Conservation (phyloP, 306 rosid genomes). For the Ammopiptanthus mongolicus region DNA sequence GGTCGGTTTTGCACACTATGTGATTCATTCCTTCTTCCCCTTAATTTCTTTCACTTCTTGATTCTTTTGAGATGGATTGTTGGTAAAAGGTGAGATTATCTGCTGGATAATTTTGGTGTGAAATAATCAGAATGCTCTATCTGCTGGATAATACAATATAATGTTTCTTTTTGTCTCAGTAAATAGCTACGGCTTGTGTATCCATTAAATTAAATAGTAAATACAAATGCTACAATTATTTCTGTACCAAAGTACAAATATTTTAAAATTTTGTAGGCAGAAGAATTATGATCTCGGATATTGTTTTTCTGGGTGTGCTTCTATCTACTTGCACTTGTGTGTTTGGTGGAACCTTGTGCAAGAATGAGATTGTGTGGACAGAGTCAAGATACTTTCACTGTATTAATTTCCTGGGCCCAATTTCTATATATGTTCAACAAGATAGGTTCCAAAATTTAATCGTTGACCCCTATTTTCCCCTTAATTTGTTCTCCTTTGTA, state of each 20-base stretch:
- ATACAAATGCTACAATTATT: neutral
- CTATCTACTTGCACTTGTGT: neutral
- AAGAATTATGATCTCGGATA: neutral
- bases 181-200: neutral
- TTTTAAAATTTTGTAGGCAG: neutral
- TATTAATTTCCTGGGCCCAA: neutral
- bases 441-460: neutral
- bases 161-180: neutral
- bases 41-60: neutral
- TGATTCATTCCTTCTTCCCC: neutral
- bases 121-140: no score
- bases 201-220: neutral
- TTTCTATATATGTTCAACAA: neutral
- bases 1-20: neutral
- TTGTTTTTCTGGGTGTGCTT: neutral
- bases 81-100: no score
- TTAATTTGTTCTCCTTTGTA: neutral
- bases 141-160: neutral
- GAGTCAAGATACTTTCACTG: slow-evolving; percentile 3
- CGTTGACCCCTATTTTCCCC: neutral
- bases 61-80: neutral
- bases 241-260: neutral
- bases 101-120: no score
- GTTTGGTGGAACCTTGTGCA: neutral
- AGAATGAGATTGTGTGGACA: slow-evolving; percentile 11